Evolutionary conservation across 1,139 yeast species (phyloP).

Genomic region (Yamadazyma siamensis): DNA sequence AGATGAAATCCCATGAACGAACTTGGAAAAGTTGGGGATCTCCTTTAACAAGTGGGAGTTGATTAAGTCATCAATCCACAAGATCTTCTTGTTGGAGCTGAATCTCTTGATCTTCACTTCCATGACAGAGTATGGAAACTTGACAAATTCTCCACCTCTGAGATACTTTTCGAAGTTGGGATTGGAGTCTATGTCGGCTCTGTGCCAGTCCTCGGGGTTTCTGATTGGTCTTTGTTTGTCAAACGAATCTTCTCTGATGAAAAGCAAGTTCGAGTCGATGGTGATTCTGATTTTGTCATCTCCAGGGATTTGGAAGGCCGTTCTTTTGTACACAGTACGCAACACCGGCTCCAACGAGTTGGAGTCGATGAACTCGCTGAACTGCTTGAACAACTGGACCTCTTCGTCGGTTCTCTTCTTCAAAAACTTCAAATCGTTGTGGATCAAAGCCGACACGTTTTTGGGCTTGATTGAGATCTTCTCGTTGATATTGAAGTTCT

Average conservation of each 20-base stretch:
- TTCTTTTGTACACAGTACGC: conserved; percentile 83
- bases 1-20: conserved; percentile 86
- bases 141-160: conserved; percentile 80
- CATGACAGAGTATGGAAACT: conserved; percentile 90
- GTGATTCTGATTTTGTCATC: conserved; percentile 88
- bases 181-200: conserved; percentile 82
- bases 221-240: conserved; percentile 84
- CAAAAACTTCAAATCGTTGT: conserved; percentile 34
- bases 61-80: conserved; percentile 87
- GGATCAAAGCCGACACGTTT: conserved; percentile 23
- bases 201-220: conserved; percentile 87
- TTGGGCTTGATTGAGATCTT: conserved; percentile 75
- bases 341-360: conserved; percentile 77
- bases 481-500: conserved; percentile 53
- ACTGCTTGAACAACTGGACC: conserved; percentile 49
- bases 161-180: conserved; percentile 67
- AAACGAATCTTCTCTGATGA: conserved; percentile 87
- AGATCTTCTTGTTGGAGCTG: conserved; percentile 44
- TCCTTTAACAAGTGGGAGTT: conserved; percentile 83
- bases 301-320: conserved; percentile 98
- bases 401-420: conserved; percentile 23
- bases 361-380: conserved; percentile 62
- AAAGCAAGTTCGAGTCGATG: conserved; percentile 82
- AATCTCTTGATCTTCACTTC: conserved; percentile 74
- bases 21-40: conserved; percentile 87